phyloP scores from a whole-genome alignment of 345 rosid genomes.

The Corchorus olitorius region DNA sequence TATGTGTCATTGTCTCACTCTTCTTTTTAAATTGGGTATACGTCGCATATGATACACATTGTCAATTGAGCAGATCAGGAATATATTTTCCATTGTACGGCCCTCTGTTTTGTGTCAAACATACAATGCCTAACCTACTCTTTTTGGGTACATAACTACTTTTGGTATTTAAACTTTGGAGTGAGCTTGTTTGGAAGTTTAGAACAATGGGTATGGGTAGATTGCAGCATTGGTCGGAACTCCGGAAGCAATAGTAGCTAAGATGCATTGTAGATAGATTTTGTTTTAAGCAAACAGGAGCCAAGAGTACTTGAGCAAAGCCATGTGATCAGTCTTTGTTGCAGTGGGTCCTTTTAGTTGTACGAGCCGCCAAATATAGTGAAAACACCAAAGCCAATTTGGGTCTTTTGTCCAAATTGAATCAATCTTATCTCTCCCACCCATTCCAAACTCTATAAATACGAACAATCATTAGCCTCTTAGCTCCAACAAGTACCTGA shows the following conservation, averaged over 20 bases:
- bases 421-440: neutral
- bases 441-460: neutral
- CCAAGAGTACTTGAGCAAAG: neutral
- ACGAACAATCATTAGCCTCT: neutral
- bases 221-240: too few relatives aligned
- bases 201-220: too few relatives aligned
- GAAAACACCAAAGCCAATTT: neutral
- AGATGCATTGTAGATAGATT: too few relatives aligned
- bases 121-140: neutral
- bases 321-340: slow-evolving; percentile 1
- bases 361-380: neutral
- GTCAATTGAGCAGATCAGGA: neutral
- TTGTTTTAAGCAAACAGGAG: too few relatives aligned
- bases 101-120: neutral
- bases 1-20: too few relatives aligned
- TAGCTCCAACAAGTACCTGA: neutral
- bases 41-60: too few relatives aligned
- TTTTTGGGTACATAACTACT: too few relatives aligned
- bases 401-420: neutral
- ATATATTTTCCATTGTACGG: neutral
- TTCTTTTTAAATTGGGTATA: too few relatives aligned
- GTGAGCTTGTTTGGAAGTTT: neutral
- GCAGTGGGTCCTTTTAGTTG: neutral
- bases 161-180: too few relatives aligned
- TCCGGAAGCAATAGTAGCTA: too few relatives aligned